Percentiles rank a stretch among this genome's conserved stretches.
Conservation (phyloP, 2,329 filamentous ascomycete genomes). For the Phialocephala sp. region DNA sequence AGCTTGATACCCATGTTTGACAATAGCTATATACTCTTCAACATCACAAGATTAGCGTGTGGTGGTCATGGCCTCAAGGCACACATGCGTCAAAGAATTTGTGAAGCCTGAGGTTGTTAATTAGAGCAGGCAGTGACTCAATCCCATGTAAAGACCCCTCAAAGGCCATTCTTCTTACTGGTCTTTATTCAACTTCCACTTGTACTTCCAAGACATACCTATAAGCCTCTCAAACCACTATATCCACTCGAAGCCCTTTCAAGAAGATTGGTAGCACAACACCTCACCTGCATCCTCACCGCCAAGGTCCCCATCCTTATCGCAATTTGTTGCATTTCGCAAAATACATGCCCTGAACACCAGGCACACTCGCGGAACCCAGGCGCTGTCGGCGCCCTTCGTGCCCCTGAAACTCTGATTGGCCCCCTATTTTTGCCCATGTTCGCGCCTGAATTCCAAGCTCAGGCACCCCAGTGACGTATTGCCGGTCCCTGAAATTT, state of each 20-base stretch:
- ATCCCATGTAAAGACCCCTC: neutral
- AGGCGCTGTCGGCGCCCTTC: constrained; percentile 7
- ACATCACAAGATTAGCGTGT: neutral
- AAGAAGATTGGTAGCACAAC: neutral
- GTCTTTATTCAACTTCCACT: too few relatives aligned
- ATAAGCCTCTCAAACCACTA: too few relatives aligned
- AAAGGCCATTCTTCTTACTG: neutral
- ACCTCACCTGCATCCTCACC: neutral
- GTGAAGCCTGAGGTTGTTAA: neutral
- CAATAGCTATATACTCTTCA: neutral
- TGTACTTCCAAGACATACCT: too few relatives aligned
- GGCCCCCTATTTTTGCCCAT: neutral
- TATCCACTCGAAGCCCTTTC: too few relatives aligned
- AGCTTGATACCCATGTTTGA: constrained; percentile 10
- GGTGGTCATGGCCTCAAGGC: neutral
- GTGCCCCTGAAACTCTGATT: constrained; percentile 6
- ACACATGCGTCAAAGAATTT: neutral
- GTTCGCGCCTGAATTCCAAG: neutral
- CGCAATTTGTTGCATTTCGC: constrained; percentile 24
- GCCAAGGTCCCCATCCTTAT: constrained; percentile 7
- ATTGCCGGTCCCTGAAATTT: constrained; percentile 15
- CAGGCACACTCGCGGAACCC: constrained; percentile 21
- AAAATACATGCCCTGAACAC: constrained; percentile 20
- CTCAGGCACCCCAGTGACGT: constrained; percentile 8
- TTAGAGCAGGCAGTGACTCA: constrained; percentile 1